A percentile compares a stretch with the other conserved stretches of the same genome.
Conservation (phyloP, 2,329 filamentous ascomycete genomes). For the Penicillium corylophilum region DNA sequence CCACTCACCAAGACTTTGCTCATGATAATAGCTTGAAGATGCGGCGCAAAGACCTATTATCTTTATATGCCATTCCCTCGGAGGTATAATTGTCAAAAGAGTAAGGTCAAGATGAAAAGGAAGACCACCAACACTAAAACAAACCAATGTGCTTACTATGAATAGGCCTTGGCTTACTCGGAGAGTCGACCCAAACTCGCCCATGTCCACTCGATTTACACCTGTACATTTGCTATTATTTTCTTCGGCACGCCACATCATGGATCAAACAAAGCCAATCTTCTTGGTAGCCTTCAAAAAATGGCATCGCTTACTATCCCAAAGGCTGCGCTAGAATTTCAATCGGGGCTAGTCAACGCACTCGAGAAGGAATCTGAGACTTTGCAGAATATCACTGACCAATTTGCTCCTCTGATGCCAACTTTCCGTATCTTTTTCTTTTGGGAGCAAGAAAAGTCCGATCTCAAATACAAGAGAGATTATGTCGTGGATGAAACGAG, state of each 20-base stretch:
- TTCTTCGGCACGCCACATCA: constrained; percentile 42
- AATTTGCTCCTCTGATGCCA: constrained; percentile 39
- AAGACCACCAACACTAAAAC: background rate
- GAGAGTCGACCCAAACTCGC: constrained; percentile 26
- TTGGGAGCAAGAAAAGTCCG: constrained; percentile 41
- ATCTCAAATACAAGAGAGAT: constrained; percentile 33
- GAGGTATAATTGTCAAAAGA: constrained; percentile 43
- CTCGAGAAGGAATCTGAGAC: constrained; percentile 49
- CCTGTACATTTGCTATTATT: constrained; percentile 37
- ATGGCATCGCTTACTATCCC: constrained; percentile 29
- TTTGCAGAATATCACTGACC: constrained; percentile 40
- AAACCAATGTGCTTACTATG: constrained; percentile 2
- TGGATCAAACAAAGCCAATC: constrained; percentile 34
- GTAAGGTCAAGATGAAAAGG: constrained; percentile 22
- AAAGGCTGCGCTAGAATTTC: constrained; percentile 23
- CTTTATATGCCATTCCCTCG: constrained; percentile 44
- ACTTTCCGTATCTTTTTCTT: constrained; percentile 41
- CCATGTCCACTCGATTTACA: constrained; percentile 39
- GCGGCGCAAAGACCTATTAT: constrained; percentile 38
- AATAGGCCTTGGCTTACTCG: constrained; percentile 38
- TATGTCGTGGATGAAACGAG: constrained; percentile 34
- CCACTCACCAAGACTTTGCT: constrained; percentile 1
- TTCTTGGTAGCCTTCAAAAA: constrained; percentile 23
- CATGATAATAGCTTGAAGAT: constrained; percentile 29
- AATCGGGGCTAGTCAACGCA: constrained; percentile 53